Evolutionary conservation across 106 monocot genomes (phyloP).

Genomic region (Posidonia australis): DNA sequence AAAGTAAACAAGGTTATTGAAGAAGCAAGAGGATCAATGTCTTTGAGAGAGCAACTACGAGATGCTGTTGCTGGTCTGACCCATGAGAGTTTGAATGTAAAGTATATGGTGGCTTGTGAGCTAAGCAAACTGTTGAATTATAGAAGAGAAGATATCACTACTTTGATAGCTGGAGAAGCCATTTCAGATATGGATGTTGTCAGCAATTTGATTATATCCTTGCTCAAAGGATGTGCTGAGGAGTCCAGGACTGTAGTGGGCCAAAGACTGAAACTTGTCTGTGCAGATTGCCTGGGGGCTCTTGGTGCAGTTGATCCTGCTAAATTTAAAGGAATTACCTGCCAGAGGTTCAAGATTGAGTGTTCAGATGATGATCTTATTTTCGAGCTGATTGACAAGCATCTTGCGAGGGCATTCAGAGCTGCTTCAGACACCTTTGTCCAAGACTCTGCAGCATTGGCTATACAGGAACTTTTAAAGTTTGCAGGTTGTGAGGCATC

Average conservation of each 20-base stretch:
- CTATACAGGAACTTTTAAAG: slow-evolving; percentile 95
- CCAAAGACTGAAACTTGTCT: slow-evolving; percentile 77
- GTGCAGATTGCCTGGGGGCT: slow-evolving; percentile 92
- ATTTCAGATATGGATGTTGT: slow-evolving; percentile 67
- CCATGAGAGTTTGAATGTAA: slow-evolving; percentile 96
- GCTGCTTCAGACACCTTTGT: slow-evolving; percentile 86
- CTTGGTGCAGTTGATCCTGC: slow-evolving; percentile 96
- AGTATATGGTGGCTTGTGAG: slow-evolving; percentile 93
- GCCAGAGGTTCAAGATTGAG: slow-evolving; percentile 87
- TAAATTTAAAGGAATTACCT: slow-evolving; percentile 71
- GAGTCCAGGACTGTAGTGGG: slow-evolving; percentile 83
- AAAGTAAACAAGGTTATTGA: slow-evolving; percentile 74
- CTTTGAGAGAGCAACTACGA: slow-evolving; percentile 70
- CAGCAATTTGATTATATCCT: slow-evolving; percentile 61
- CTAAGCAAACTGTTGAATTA: slow-evolving; percentile 69
- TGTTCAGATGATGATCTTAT: slow-evolving; percentile 99
- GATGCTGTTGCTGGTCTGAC: slow-evolving; percentile 75
- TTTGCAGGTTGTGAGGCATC: slow-evolving; percentile 79
- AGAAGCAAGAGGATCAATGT: slow-evolving; percentile 82
- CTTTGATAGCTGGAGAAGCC: slow-evolving; percentile 63
- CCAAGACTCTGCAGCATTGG: slow-evolving; percentile 97
- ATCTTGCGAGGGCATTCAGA: slow-evolving; percentile 91
- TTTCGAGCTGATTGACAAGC: slow-evolving; percentile 93
- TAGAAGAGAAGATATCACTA: slow-evolving; percentile 73
- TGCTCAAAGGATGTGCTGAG: slow-evolving; percentile 86